Evolutionary conservation across 2,329 filamentous ascomycete genomes (phyloP).

Genomic region (Tetracladium maxilliforme): DNA sequence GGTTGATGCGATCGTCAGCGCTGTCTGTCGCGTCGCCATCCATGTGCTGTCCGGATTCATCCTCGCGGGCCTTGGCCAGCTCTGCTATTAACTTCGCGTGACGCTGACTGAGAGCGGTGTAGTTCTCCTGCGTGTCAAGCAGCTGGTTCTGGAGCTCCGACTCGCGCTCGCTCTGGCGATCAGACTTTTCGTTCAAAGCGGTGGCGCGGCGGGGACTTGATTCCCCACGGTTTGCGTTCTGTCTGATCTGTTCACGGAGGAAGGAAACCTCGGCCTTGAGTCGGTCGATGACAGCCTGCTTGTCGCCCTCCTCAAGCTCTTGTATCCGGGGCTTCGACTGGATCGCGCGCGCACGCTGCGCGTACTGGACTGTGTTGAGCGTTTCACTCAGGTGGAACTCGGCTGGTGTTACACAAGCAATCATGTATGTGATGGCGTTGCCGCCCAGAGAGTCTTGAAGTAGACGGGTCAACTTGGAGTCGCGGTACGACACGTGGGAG

Average conservation of each 20-base stretch:
- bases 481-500: slow-evolving; percentile 90
- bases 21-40: slow-evolving; percentile 50
- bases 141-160: slow-evolving; percentile 86
- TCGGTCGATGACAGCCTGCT: slow-evolving; percentile 83
- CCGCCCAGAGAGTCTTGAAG: slow-evolving; percentile 94
- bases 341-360: slow-evolving; percentile 86
- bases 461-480: slow-evolving; percentile 90
- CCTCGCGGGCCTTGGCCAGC: slow-evolving; percentile 72
- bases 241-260: slow-evolving; percentile 81
- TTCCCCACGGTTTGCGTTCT: slow-evolving; percentile 55
- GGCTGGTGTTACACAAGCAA: slow-evolving; percentile 91
- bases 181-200: slow-evolving; percentile 52
- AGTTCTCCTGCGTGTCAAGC: slow-evolving; percentile 87
- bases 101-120: slow-evolving; percentile 76
- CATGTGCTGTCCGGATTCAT: slow-evolving; percentile 44
- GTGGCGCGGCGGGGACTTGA: slow-evolving; percentile 35
- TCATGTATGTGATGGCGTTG: slow-evolving; percentile 98
- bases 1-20: slow-evolving; percentile 76
- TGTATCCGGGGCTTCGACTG: slow-evolving; percentile 97
- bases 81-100: slow-evolving; percentile 94
- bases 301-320: slow-evolving; percentile 83
- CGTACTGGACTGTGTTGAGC: slow-evolving; percentile 93
- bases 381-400: slow-evolving; percentile 98
- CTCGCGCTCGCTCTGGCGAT: slow-evolving; percentile 73
- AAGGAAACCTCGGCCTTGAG: slow-evolving; percentile 90